phyloP scores from a whole-genome alignment of 257 asterid genomes.

The Solanum pimpinellifolium region DNA sequence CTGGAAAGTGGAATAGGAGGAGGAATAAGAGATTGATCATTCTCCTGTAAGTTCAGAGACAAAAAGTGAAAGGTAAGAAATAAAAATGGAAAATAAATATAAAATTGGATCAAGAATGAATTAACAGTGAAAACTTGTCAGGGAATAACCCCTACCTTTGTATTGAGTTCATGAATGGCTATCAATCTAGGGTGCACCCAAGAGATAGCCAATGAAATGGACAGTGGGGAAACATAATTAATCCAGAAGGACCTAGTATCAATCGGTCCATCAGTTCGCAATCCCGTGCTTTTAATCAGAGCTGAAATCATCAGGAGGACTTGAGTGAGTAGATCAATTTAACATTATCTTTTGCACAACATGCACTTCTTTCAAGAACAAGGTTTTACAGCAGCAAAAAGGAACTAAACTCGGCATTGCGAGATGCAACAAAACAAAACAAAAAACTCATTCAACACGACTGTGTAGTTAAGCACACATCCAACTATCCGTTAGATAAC shows the following conservation, averaged over 20 bases:
- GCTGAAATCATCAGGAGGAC: conserved; percentile 30
- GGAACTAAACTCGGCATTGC: neutral
- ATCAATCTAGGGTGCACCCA: conserved; percentile 87
- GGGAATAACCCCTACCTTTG: conserved; percentile 30
- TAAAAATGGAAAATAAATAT: neutral
- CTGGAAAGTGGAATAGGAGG: conserved; percentile 64
- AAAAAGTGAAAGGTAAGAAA: neutral
- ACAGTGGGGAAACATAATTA: conserved; percentile 61
- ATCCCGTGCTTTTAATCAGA: conserved; percentile 68
- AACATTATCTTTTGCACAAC: neutral
- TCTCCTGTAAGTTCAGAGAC: conserved; percentile 40
- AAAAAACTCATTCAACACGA: neutral
- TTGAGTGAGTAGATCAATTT: neutral
- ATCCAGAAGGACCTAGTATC: conserved; percentile 93
- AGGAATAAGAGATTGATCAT: conserved; percentile 53
- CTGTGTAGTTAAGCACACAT: neutral
- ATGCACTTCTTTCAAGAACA: neutral
- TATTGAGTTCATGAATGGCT: conserved; percentile 66
- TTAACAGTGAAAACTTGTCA: neutral
- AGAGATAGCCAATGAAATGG: conserved; percentile 73
- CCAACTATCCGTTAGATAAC: neutral
- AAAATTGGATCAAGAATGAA: neutral
- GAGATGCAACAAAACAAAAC: neutral
- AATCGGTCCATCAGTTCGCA: conserved; percentile 68
- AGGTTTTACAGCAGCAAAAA: neutral